Percentiles rank a stretch among this genome's conserved stretches.
Conservation (phyloP, 768 basidiomycete genomes). For the Podaxis mareebaensis region DNA sequence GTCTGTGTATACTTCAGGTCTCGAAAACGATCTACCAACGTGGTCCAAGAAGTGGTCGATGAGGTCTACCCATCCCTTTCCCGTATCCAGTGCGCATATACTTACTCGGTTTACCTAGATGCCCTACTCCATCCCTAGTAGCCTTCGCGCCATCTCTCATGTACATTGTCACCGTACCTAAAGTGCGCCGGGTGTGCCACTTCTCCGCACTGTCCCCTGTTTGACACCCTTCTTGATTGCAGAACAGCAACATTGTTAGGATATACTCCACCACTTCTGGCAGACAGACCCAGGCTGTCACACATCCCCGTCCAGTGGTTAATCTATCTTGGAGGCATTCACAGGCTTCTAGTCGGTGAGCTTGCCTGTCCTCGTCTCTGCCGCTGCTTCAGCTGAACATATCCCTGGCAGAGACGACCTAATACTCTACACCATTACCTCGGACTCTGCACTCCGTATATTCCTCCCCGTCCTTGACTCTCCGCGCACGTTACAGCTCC, state of each 20-base stretch:
- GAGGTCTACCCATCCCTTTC: slow-evolving; percentile 40
- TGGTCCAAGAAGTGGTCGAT: slow-evolving; percentile 82
- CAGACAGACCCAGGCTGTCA: slow-evolving; percentile 63
- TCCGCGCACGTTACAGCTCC: slow-evolving; percentile 82
- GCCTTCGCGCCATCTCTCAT: slow-evolving; percentile 77
- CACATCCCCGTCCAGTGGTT: slow-evolving; percentile 73
- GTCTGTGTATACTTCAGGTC: slow-evolving; percentile 73
- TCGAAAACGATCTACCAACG: slow-evolving; percentile 80
- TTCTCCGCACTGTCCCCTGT: neutral
- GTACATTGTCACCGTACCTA: slow-evolving; percentile 66
- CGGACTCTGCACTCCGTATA: slow-evolving; percentile 79
- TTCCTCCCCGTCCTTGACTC: slow-evolving; percentile 88
- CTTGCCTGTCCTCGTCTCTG: slow-evolving; percentile 5
- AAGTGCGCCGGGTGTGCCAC: slow-evolving; percentile 38
- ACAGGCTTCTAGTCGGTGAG: slow-evolving; percentile 62
- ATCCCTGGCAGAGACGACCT: slow-evolving; percentile 59
- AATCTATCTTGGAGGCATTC: slow-evolving; percentile 74
- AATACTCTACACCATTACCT: slow-evolving; percentile 81
- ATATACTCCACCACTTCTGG: slow-evolving; percentile 76
- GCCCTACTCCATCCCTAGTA: slow-evolving; percentile 28
- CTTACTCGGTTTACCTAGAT: slow-evolving; percentile 9
- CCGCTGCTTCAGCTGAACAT: neutral
- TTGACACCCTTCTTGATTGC: slow-evolving; percentile 12
- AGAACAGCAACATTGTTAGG: slow-evolving; percentile 62
- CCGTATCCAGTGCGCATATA: neutral